Evolutionary conservation across 2,329 filamentous ascomycete genomes (phyloP), one percentile per base, ranked within the genome.

Genomic region (Hypoxylon sp.): DNA sequence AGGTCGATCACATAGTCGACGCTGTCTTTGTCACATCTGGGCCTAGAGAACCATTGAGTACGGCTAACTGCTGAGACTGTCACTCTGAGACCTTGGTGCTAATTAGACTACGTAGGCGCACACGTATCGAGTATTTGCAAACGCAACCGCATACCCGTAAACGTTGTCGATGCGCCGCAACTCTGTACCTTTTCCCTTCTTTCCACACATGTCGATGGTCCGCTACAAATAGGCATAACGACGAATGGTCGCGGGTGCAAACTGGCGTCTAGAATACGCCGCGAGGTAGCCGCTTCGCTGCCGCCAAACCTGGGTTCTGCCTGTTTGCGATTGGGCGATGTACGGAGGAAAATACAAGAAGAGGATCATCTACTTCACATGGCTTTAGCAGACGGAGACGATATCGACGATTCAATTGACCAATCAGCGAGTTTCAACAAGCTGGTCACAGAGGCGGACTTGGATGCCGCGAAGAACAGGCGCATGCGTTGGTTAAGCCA

Each of bases 211-310:
- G 89, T 87, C 58, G 94, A 97, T 74, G 96, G 96, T 0, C 95
- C 96, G 8, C 84, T 99, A 41, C 96, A 98, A 77, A 91, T 99
- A 65, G 96, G 96, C 67, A 91, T 99, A 62, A 98, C 96, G 2
- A 98, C 96, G 0, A 97, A 96, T 63, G 95, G 96, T 19, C 90
- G 92, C 73, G 96, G 96, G 1, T 98, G 96, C 82, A 97, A 97
- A 79, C 86, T 99, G 29, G 93, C 96, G 5, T 93, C 93, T 8
- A 87, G 96, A 25, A 93, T 99, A 73, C 88, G 94, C 14, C 87
- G 96, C 61, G 96, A 98, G 74, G 91, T 99, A 65, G 91, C 93
- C 1, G 87, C 94, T 0, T 88, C 89, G 0, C 83, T 99, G 2
- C 96, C 96, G 0, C 77, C 83, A 1, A 85, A 91, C 16, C 85